A percentile compares a stretch with the other conserved stretches of the same genome.
Evolutionary conservation across 1,139 yeast species (phyloP).

Genomic region (Wickerhamiella pararugosa): DNA sequence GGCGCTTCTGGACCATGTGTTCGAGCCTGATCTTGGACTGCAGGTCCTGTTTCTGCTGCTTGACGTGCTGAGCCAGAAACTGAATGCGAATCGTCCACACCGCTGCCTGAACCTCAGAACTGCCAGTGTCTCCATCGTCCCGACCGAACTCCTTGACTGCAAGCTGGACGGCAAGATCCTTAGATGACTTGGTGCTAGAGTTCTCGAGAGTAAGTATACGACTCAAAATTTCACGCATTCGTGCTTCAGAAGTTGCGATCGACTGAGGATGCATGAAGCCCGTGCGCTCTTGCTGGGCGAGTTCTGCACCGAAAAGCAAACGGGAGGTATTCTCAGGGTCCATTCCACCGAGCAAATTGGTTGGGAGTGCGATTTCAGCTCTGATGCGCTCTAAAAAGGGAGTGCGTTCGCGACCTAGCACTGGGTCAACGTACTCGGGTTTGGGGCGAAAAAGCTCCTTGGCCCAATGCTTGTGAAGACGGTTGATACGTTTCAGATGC

Average conservation of each 20-base stretch:
- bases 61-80: conserved; percentile 61
- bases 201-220: conserved; percentile 67
- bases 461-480: conserved; percentile 19
- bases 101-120: conserved; percentile 94
- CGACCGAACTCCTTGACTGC: conserved; percentile 73
- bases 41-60: conserved; percentile 58
- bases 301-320: conserved; percentile 63
- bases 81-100: conserved; percentile 69
- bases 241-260: conserved; percentile 31
- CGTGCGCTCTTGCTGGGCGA: conserved; percentile 36
- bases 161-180: conserved; percentile 42
- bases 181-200: conserved; percentile 43
- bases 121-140: conserved; percentile 81
- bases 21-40: conserved; percentile 55
- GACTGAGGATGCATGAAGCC: conserved; percentile 21
- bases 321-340: conserved; percentile 48
- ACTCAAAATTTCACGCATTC: conserved; percentile 51
- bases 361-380: conserved; percentile 50
- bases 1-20: conserved; percentile 79
- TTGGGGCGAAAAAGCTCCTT: conserved; percentile 15
- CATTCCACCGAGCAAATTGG: conserved; percentile 31
- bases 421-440: conserved; percentile 47
- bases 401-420: conserved; percentile 52
- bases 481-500: conserved; percentile 15
- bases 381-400: conserved; percentile 57